Evolutionary conservation across 2,329 filamentous ascomycete genomes (phyloP).

Genomic region (Chaetomiaceae sp.): DNA sequence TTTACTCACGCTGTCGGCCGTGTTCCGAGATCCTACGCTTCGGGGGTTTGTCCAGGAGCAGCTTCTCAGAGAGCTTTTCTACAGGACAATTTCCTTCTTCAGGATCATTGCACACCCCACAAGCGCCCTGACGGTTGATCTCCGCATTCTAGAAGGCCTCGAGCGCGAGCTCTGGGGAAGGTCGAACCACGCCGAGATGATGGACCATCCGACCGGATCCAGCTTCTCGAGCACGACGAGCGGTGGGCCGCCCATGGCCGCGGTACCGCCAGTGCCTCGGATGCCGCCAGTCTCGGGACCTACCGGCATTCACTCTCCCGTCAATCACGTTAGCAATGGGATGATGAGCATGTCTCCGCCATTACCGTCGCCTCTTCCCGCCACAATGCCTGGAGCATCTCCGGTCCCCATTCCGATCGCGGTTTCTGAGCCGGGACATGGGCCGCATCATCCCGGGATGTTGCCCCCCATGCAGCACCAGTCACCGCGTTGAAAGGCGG

Average conservation of each 20-base stretch:
- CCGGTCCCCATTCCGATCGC: background rate
- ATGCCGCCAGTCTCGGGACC: conserved; percentile 8
- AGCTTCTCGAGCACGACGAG: conserved; percentile 25
- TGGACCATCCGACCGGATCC: conserved; percentile 17
- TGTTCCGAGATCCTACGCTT: conserved; percentile 64
- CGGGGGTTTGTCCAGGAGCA: conserved; percentile 52
- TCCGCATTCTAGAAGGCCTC: conserved; percentile 63
- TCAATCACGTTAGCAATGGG: conserved; percentile 6
- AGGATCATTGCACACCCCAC: conserved; percentile 65
- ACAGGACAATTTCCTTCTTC: conserved; percentile 73
- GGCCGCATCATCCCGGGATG: background rate
- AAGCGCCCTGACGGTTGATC: conserved; percentile 69
- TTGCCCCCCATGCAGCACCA: conserved; percentile 15
- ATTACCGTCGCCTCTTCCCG: background rate
- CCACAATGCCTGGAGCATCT: background rate
- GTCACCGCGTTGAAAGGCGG: conserved; percentile 4
- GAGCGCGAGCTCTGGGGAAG: conserved; percentile 39
- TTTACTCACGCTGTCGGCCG: conserved; percentile 81
- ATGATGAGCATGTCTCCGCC: conserved; percentile 10
- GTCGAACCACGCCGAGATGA: conserved; percentile 11
- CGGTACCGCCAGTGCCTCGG: background rate
- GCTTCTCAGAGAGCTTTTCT: conserved; percentile 57
- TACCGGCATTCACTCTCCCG: conserved; percentile 12
- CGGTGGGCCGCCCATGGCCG: conserved; percentile 6
- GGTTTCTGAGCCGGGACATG: background rate